phyloP scores from a whole-genome alignment of 2,329 filamentous ascomycete genomes.

The Lomentospora prolificans region DNA sequence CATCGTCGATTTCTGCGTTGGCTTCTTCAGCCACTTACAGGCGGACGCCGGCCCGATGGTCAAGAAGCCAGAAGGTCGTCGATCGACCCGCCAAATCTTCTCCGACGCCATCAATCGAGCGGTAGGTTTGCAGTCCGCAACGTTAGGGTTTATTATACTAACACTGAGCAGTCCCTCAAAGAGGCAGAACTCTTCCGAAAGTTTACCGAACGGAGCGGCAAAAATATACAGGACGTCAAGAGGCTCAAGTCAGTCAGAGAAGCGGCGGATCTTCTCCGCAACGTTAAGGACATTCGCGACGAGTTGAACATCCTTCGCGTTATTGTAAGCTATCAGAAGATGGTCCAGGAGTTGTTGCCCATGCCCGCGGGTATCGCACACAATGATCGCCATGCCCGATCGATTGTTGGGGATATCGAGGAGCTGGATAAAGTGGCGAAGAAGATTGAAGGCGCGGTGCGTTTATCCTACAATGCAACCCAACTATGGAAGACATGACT shows the following conservation, averaged over 20 bases:
- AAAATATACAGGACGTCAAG: neutral
- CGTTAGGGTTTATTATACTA: neutral
- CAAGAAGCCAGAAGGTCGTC: constrained; percentile 2
- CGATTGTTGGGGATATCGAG: constrained; percentile 11
- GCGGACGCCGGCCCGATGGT: neutral
- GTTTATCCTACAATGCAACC: neutral
- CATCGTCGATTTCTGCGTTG: constrained; percentile 13
- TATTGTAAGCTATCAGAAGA: constrained; percentile 10
- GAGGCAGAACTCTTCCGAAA: constrained; percentile 4
- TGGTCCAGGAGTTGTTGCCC: constrained; percentile 7
- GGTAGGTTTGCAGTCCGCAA: neutral
- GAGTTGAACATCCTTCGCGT: constrained; percentile 15
- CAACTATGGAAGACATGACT: too few species aligned
- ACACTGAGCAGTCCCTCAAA: neutral
- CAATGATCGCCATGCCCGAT: neutral
- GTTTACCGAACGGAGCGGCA: neutral
- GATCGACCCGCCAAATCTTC: neutral
- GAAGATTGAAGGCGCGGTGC: constrained; percentile 12
- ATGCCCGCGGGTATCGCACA: neutral
- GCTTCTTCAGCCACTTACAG: constrained; percentile 8
- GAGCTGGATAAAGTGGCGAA: constrained; percentile 13
- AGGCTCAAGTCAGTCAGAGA: constrained; percentile 4
- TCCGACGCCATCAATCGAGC: constrained; percentile 8
- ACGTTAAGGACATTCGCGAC: constrained; percentile 17
- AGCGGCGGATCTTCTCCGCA: constrained; percentile 9